These are phyloP conservation scores for Drechslerella coelobrocha DNA, from an alignment of 2,329 filamentous ascomycete genomes.

Conservation along the genomic window DNA sequence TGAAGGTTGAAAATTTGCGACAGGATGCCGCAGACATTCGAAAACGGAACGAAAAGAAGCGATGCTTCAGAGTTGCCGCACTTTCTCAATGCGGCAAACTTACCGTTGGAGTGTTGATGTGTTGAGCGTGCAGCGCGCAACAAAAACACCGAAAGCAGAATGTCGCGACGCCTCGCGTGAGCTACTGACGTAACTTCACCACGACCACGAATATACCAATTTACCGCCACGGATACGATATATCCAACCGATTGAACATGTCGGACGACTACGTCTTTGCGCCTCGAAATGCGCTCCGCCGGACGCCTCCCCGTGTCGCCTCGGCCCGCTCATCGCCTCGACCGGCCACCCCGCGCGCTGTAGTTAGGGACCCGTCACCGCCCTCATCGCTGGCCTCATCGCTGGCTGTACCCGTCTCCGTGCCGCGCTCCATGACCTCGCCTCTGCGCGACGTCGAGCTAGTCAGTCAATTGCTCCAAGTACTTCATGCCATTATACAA, in stretches of 20 bases:
- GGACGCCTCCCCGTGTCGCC: constrained; percentile 14
- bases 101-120: too few relatives aligned
- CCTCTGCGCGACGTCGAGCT: constrained; percentile 20
- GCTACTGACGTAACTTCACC: background rate
- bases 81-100: too few relatives aligned
- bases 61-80: background rate
- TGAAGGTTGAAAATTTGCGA: constrained; percentile 13
- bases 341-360: background rate
- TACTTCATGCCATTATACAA: background rate
- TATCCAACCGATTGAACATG: constrained; percentile 6
- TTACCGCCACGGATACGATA: background rate
- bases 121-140: background rate
- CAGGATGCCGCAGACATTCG: constrained; percentile 15
- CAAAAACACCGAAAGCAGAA: background rate
- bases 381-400: constrained; percentile 2
- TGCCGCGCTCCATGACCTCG: constrained; percentile 30
- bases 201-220: background rate
- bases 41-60: background rate
- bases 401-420: background rate
- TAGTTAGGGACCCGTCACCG: constrained; percentile 7
- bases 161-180: background rate
- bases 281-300: constrained; percentile 29
- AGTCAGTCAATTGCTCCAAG: constrained; percentile 1
- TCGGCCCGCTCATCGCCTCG: constrained; percentile 8
- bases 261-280: constrained; percentile 34